Conservation (phyloP, 2,329 filamentous ascomycete genomes). For the Trematosphaeria pertusa region DNA sequence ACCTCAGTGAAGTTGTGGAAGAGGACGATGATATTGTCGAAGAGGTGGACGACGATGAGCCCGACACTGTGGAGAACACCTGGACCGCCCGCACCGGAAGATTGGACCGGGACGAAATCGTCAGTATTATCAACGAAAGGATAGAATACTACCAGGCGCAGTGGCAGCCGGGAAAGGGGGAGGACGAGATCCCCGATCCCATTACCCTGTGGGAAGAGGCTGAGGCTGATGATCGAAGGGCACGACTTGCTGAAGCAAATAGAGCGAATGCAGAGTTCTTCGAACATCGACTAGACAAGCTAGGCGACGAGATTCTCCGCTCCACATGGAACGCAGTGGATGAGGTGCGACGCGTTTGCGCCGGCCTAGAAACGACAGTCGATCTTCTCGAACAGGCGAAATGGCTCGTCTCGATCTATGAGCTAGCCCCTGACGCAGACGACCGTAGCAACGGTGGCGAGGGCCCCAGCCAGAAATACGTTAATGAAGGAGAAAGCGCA, state of each 20-base stretch:
- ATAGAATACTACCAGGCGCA: conserved; percentile 25
- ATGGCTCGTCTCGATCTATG: conserved; percentile 50
- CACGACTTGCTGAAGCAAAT: conserved; percentile 19
- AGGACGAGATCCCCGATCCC: conserved; percentile 21
- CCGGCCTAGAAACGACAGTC: conserved; percentile 69
- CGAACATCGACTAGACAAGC: conserved; percentile 20
- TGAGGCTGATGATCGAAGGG: conserved; percentile 18
- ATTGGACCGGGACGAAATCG: conserved; percentile 20
- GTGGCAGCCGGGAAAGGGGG: conserved; percentile 31
- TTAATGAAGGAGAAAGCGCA: not conserved
- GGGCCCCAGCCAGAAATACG: not conserved
- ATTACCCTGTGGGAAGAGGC: conserved; percentile 28
- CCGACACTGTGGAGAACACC: not conserved
- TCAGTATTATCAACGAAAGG: conserved; percentile 35
- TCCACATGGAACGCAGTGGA: conserved; percentile 58
- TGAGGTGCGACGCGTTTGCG: conserved; percentile 64
- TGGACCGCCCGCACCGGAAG: conserved; percentile 10
- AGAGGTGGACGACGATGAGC: conserved; percentile 10
- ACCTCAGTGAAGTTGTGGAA: conserved; percentile 11
- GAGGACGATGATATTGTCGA: conserved; percentile 10
- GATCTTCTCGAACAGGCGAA: conserved; percentile 63
- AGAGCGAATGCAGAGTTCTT: conserved; percentile 23
- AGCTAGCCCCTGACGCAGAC: not conserved
- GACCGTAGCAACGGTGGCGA: not conserved
- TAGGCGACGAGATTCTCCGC: conserved; percentile 26